Percentiles rank a stretch among this genome's conserved stretches.
phyloP scores from a whole-genome alignment of 2,329 filamentous ascomycete genomes.

The Apiospora koreana region DNA sequence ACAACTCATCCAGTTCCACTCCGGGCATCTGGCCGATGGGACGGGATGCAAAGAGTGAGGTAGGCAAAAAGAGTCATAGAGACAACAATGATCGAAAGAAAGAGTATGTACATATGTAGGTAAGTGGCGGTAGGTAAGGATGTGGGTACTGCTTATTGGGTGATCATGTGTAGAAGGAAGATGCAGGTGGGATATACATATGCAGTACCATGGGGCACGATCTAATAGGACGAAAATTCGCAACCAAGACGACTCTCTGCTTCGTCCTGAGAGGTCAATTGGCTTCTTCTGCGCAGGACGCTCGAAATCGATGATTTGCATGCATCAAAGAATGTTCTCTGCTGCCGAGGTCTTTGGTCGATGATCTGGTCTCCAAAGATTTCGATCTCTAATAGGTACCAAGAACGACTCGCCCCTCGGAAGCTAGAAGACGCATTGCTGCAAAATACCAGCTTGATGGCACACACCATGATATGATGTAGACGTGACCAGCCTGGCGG shows the following conservation, averaged over 20 bases:
- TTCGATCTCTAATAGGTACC: not conserved
- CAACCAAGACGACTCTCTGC: constrained; percentile 24
- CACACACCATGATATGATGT: not conserved
- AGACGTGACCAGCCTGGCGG: not conserved
- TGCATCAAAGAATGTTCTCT: not conserved
- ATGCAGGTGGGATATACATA: constrained; percentile 22
- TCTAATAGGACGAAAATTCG: constrained; percentile 28
- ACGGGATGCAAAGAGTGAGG: not conserved
- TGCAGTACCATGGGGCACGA: constrained; percentile 32
- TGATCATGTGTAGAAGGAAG: constrained; percentile 19
- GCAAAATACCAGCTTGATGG: not conserved
- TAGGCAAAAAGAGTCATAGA: not conserved
- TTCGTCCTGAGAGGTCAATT: constrained; percentile 26
- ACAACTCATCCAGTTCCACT: constrained; percentile 3
- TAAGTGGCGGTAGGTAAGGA: constrained; percentile 15
- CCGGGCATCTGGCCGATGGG: constrained; percentile 1
- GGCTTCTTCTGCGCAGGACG: constrained; percentile 14
- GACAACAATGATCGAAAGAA: not conserved
- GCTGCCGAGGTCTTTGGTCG: not conserved
- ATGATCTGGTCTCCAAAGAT: not conserved
- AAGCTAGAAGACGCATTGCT: no score
- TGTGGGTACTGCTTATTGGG: constrained; percentile 24
- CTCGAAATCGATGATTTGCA: not conserved
- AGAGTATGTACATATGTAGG: not conserved
- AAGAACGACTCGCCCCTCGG: not conserved